Evolutionary conservation across 139 green algal genomes (phyloP), one percentile per base, ranked within the genome.

Genomic region (Diplosphaera chodatii): DNA sequence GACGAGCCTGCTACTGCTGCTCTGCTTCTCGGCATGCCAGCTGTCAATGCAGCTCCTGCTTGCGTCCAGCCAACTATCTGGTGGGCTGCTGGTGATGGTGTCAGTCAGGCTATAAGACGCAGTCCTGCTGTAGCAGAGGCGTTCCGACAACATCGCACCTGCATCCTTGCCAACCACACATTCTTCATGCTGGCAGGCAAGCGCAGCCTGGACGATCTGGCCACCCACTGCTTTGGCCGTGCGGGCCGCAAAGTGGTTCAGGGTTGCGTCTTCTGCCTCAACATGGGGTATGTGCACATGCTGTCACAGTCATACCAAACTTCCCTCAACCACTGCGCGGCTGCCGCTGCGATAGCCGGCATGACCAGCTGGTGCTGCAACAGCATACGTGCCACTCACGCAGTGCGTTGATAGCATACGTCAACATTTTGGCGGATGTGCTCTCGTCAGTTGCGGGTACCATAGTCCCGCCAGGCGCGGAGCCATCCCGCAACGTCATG

Each of bases 361-460:
- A n/a, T n/a, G n/a, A n/a, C n/a, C n/a, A n/a, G n/a, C n/a, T n/a
- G n/a, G n/a, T n/a, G n/a, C n/a, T n/a, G n/a, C n/a, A n/a, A n/a
- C n/a, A n/a, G n/a, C n/a, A n/a, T n/a, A n/a, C n/a, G n/a, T n/a
- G n/a, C n/a, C n/a, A n/a, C n/a, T n/a, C n/a, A n/a, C n/a, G 48
- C 16, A 59, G 48, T 10, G 74, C 28, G 20, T 56, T 96, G 16
- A 86, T 96, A 5, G 85, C 89, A 0, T 96, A 92, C 76, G 72
- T 96, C 23, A 92, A 93, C 81, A 92, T 96, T 65, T 67, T 94
- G 62, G 86, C 86, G 21, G 90, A 95, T 77, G 82, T 89, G 16
- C 66, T 94, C 25, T 91, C 83, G 0, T 69, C 69, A 1, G 90
- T 95, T 63, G 87, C 89, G 2, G 87, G 88, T 32, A 94, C 84